A percentile compares a stretch with the other conserved stretches of the same genome.
These are phyloP conservation scores for Saccharomyces hybrid DNA, from an alignment of 1,139 yeast genomes.

Conservation along the genomic window DNA sequence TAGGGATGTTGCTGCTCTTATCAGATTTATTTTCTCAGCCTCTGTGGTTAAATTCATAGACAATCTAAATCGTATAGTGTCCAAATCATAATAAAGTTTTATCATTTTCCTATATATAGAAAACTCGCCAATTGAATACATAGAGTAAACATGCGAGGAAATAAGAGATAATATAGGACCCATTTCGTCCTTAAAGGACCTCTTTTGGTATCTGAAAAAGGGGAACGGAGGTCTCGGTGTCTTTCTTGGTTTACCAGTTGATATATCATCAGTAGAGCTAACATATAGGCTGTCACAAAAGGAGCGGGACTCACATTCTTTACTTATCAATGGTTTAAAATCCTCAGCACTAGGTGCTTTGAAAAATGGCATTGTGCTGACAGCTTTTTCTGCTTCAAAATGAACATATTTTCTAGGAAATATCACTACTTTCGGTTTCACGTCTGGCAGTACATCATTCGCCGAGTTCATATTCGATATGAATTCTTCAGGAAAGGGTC, in stretches of 20 bases:
- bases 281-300: constrained; percentile 27
- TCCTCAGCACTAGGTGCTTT: constrained; percentile 28
- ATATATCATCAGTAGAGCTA: constrained; percentile 17
- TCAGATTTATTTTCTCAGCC: constrained; percentile 48
- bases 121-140: constrained; percentile 65
- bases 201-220: constrained; percentile 37
- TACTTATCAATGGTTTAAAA: constrained; percentile 35
- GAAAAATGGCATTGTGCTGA: constrained; percentile 25
- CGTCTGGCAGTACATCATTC: constrained; percentile 52
- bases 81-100: constrained; percentile 49
- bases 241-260: constrained; percentile 8
- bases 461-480: constrained; percentile 41
- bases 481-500: constrained; percentile 64
- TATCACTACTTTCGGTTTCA: constrained; percentile 44
- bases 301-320: constrained; percentile 14
- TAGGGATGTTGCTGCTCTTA: constrained; percentile 52
- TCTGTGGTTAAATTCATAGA: constrained; percentile 49
- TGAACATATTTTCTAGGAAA: constrained; percentile 51
- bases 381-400: constrained; percentile 24
- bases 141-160: constrained; percentile 56
- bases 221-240: constrained; percentile 49
- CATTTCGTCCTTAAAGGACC: constrained; percentile 47
- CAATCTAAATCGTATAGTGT: constrained; percentile 55
- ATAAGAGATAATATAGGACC: constrained; percentile 49
- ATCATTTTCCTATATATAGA: constrained; percentile 49